Evolutionary conservation across 192 early-diverging fungal genomes (phyloP), one percentile per base, ranked within the genome.

Genomic region (Ambispora gerdemannii): DNA sequence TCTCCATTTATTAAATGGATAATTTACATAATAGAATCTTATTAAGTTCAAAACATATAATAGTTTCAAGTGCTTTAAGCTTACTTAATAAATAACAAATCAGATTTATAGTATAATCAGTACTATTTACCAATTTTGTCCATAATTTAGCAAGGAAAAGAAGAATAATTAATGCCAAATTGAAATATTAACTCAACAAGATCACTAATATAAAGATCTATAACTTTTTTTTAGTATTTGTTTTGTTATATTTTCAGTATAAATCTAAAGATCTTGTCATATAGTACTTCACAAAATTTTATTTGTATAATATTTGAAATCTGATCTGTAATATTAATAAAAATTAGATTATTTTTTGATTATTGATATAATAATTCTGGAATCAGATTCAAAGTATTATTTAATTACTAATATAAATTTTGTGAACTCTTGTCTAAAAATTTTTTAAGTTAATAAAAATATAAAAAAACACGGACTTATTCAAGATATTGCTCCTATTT

Each of bases 151-250:
- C 51, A 52, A 19, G 19, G 19, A 19, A 11, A 3, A 52, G 6
- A 22, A 52, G 19, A 19, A 24, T 11, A 24, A 52, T 52, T 24
- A 52, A 52, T 52, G 25, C 51, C 51, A 19, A 52, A 52, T 52
- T 11, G 51, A 52, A 22, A 4, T 4, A 52, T 52, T 24, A 4
- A 22, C 25, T 53, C 22, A 24, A 25, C 2, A 11, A 25, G 22
- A 25, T 25, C 3, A 0, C 3, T 3, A 24, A 24, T 3, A 52
- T 19, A 19, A 52, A 24, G 22, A 20, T 50, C 19, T 22, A 50
- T 50, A 17, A 50, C 22, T 50, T 17, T 50, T 50, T 50, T 50
- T 50, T 50, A 50, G 22, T 50, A 50, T 50, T 50, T 50, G 19
- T 20, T 50, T 22, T 22, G 22, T 20, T 20, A 10, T 50, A 20